Evolutionary conservation across 106 monocot species (phyloP), one percentile per base, ranked within the genome.

Genomic region (Dioscorea zingiberensis): DNA sequence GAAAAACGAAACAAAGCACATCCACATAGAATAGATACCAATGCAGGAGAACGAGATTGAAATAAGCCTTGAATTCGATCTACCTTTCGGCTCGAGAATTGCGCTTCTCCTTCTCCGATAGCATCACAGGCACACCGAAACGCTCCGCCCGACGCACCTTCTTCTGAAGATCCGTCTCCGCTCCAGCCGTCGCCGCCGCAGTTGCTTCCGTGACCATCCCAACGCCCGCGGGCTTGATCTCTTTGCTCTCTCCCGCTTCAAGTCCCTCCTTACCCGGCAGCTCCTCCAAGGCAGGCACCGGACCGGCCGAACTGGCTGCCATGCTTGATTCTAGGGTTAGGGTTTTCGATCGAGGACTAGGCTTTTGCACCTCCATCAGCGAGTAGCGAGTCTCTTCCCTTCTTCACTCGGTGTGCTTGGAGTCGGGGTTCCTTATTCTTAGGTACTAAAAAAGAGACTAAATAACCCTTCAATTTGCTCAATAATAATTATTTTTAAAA

Each of bases 41-140:
- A n/a, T 3, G 5, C 54, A 4, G 19, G 4, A 25, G 13, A 55
- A 70, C 48, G n/a, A 9, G 14, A 8, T 9, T 25, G 0, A 44
- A 56, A 47, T 28, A 19, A 47, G n/a, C 17, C 25, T 19, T 45
- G 15, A 38, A 38, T 38, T 38, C 1, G 38, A 30, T 59, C 25
- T 55, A 89, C 88, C 84, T 78, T 29, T 85, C 81, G 13, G 88
- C 81, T 27, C 88, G 81, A 47, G 78, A 81, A 48, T 63, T 84
- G 54, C 88, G 75, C 76, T 89, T 89, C 73, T 89, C 88, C 84
- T 89, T 67, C 69, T 89, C 88, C 15, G 88, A 85, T 3, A 89
- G 71, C 62, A 60, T 59, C 21, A 89, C 84, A 18, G 84, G 76
- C 70, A 82, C 70, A 28, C 88, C 81, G 25, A 89, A 89, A 59